A percentile compares a stretch with the other conserved stretches of the same genome.
phyloP scores from a whole-genome alignment of 1,284 basidiomycete species.

The Fomitopsis palustris region DNA sequence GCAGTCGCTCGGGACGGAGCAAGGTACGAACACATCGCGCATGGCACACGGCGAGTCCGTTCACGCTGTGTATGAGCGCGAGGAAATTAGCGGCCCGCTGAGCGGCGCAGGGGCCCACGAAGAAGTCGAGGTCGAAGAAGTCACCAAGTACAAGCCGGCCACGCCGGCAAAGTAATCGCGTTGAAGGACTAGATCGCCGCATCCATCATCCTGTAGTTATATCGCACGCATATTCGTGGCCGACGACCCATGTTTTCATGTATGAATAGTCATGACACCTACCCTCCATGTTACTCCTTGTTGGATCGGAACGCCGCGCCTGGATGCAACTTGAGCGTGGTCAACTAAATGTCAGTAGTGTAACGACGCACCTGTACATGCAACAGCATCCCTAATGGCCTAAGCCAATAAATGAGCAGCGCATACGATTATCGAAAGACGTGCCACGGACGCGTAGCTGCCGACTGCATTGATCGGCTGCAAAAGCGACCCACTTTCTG shows the following conservation, averaged over 20 bases:
- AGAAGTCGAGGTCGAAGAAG: not conserved
- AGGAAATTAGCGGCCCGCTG: constrained; percentile 43
- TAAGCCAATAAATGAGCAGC: too few species aligned
- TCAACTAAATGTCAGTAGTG: too few species aligned
- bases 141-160: not conserved
- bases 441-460: too few species aligned
- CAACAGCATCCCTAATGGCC: too few species aligned
- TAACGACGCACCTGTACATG: too few species aligned
- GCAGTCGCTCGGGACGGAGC: not conserved
- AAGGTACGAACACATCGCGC: constrained; percentile 13
- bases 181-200: not conserved
- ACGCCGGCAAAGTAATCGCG: not conserved
- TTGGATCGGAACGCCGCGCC: too few species aligned
- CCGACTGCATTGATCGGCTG: too few species aligned
- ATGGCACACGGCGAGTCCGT: constrained; percentile 16
- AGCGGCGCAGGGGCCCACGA: constrained; percentile 10
- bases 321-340: too few species aligned
- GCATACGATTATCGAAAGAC: too few species aligned
- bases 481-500: too few species aligned
- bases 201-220: not conserved
- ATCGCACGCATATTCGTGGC: not conserved
- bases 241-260: not conserved
- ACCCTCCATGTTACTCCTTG: not conserved
- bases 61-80: constrained; percentile 35
- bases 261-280: not conserved